Evolutionary conservation across 2,329 filamentous ascomycete species (phyloP), one percentile per base, ranked within the genome.

Genomic region (Raffaelea albimanens): DNA sequence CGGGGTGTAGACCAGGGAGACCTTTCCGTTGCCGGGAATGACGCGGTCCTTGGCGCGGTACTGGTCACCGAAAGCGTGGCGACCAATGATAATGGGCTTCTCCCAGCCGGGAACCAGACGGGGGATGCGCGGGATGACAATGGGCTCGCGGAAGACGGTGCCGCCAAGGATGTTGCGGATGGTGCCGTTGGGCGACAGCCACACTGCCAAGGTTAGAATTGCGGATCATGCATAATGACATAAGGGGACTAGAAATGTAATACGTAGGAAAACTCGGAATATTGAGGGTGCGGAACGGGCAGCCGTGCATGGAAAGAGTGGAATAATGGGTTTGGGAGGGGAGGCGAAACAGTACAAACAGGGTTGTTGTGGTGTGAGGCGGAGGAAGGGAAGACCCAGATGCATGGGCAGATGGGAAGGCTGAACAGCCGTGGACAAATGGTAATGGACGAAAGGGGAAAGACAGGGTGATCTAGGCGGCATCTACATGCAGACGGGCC

Each of bases 71-170:
- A 96, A 96, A 55, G 93, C 93, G 70, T 98, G 93, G 67, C 93
- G 89, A 58, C 93, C 93, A 66, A 98, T 97, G 67, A 97, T 93
- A 70, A 98, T 98, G 66, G 93, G 89, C 74, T 96, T 90, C 77
- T 94, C 90, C 93, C 93, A 98, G 68, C 91, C 89, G 43, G 88
- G 89, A 45, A 98, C 88, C 49, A 98, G 82, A 61, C 91, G 86
- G 50, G 93, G 93, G 55, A 98, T 88, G 61, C 83, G 80, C 57
- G 86, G 85, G 61, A 98, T 97, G 63, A 98, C 88, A 60, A 98
- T 98, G 59, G 93, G 93, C 71, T 96, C 93, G 68, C 93, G 87
- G 85, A 98, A 98, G 61, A 98, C 91, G 61, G 93, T 98, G 63
- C 93, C 93, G 60, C 91, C 91, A 44, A 85, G 76, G 52, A 73